Percentiles rank a stretch among this genome's conserved stretches.
phyloP scores from a whole-genome alignment of 2,329 filamentous ascomycete genomes.

The Torrubiella hemipterigena region DNA sequence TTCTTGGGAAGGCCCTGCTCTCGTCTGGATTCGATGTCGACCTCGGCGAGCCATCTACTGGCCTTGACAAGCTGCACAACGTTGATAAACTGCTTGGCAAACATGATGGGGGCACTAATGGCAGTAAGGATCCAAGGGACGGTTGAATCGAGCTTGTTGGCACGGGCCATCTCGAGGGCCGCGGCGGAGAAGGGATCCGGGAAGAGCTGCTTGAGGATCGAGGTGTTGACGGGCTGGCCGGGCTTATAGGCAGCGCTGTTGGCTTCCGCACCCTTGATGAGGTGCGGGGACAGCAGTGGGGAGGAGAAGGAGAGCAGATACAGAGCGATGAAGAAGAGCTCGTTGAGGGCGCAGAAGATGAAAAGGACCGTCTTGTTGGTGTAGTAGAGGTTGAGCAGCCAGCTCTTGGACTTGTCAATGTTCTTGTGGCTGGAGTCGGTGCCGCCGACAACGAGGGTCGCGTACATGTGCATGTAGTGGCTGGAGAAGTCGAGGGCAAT shows the following conservation, averaged over 20 bases:
- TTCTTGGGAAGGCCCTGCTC: constrained; percentile 38
- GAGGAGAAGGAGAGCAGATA: constrained; percentile 97
- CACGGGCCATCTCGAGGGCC: constrained; percentile 81
- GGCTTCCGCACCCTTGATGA: constrained; percentile 52
- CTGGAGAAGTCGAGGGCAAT: constrained; percentile 89
- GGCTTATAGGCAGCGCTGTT: constrained; percentile 40
- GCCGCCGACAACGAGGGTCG: constrained; percentile 79
- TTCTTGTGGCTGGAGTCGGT: constrained; percentile 81
- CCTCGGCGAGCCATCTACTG: constrained; percentile 82
- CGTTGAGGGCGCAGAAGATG: constrained; percentile 79
- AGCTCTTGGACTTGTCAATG: constrained; percentile 76
- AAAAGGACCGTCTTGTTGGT: constrained; percentile 95
- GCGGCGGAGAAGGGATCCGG: constrained; percentile 84
- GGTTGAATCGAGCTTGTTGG: constrained; percentile 80
- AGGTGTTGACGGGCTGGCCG: constrained; percentile 58
- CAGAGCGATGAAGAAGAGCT: constrained; percentile 94
- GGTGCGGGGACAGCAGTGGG: constrained; percentile 74
- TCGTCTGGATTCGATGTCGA: constrained; percentile 59
- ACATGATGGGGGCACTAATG: constrained; percentile 77
- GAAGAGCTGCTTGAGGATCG: constrained; percentile 63
- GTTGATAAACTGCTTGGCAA: constrained; percentile 87
- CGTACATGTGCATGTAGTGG: constrained; percentile 99
- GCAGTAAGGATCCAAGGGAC: constrained; percentile 60
- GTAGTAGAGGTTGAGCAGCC: constrained; percentile 90
- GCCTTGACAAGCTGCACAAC: constrained; percentile 89